Conservation (phyloP, 176 grass and related monocot species). For the Canna indica region DNA sequence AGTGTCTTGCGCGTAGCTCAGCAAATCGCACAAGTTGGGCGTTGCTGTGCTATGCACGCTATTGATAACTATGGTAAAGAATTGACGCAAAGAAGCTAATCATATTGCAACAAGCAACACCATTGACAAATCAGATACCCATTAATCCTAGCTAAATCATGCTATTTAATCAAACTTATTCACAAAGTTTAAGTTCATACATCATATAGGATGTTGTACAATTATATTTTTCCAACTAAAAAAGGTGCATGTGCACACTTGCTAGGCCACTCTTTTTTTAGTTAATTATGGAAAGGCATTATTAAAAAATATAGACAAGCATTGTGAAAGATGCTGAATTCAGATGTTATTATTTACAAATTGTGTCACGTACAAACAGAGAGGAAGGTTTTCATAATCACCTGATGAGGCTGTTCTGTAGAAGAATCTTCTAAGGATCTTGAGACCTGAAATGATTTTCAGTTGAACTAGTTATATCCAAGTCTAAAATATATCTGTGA, state of each 20-base stretch:
- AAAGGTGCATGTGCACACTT: not conserved
- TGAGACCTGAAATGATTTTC: conserved; percentile 39
- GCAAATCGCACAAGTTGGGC: too few relatives aligned
- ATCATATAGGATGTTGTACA: too few relatives aligned
- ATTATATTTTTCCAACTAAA: not conserved
- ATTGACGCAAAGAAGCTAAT: too few relatives aligned
- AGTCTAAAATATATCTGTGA: not conserved
- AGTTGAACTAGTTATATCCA: not conserved
- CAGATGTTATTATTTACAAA: not conserved
- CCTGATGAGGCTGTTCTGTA: conserved; percentile 39
- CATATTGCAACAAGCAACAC: too few relatives aligned
- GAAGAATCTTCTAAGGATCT: conserved; percentile 34
- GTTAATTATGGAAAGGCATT: not conserved
- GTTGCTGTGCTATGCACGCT: too few relatives aligned
- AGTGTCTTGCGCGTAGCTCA: too few relatives aligned
- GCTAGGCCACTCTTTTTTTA: not conserved
- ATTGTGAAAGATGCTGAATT: not conserved
- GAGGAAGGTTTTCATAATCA: conserved; percentile 16
- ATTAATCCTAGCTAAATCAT: too few relatives aligned
- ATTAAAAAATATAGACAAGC: not conserved
- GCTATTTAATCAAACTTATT: too few relatives aligned
- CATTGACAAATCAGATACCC: too few relatives aligned
- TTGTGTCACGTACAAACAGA: not conserved
- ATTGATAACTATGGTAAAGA: too few relatives aligned
- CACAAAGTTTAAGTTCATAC: too few relatives aligned